These are phyloP conservation scores for Mycena kentingensis DNA, from an alignment of 768 basidiomycete genomes.

Conservation along the genomic window DNA sequence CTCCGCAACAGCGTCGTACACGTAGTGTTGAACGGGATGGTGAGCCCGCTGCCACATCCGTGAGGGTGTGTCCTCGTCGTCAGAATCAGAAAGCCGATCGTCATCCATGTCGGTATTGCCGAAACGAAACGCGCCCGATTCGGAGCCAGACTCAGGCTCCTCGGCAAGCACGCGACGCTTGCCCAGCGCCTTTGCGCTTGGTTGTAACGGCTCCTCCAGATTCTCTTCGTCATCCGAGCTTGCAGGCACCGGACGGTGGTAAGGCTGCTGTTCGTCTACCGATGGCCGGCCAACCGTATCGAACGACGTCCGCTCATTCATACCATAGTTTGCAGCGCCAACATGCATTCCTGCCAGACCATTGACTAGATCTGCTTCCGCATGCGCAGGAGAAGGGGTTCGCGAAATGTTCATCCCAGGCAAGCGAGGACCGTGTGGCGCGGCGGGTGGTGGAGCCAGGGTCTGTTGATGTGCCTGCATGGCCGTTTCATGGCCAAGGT, in stretches of 20 bases:
- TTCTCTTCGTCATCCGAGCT: slow-evolving; percentile 36
- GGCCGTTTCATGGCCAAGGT: neutral
- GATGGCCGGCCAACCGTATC: neutral
- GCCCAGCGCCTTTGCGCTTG: slow-evolving; percentile 86
- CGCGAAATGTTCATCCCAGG: slow-evolving; percentile 57
- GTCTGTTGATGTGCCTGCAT: slow-evolving; percentile 20
- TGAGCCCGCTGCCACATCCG: slow-evolving; percentile 37
- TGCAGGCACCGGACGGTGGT: slow-evolving; percentile 14
- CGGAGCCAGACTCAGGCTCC: slow-evolving; percentile 34
- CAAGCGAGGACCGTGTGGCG: slow-evolving; percentile 72
- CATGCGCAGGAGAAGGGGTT: slow-evolving; percentile 69
- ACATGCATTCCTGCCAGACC: slow-evolving; percentile 2
- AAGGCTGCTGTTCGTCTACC: slow-evolving; percentile 8
- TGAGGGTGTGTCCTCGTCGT: slow-evolving; percentile 39
- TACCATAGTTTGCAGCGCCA: neutral
- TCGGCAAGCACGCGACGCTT: slow-evolving; percentile 72
- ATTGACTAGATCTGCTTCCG: slow-evolving; percentile 18
- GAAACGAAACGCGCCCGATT: slow-evolving; percentile 55
- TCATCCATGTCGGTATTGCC: slow-evolving; percentile 38
- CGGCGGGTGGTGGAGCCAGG: slow-evolving; percentile 66
- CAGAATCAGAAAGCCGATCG: slow-evolving; percentile 48
- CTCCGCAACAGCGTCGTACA: slow-evolving; percentile 93
- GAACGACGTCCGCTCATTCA: neutral
- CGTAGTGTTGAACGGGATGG: slow-evolving; percentile 60
- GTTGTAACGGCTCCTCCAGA: slow-evolving; percentile 52